These are phyloP conservation scores for Cercospora zeina DNA, from an alignment of 2,329 filamentous ascomycete species.

Conservation along the genomic window DNA sequence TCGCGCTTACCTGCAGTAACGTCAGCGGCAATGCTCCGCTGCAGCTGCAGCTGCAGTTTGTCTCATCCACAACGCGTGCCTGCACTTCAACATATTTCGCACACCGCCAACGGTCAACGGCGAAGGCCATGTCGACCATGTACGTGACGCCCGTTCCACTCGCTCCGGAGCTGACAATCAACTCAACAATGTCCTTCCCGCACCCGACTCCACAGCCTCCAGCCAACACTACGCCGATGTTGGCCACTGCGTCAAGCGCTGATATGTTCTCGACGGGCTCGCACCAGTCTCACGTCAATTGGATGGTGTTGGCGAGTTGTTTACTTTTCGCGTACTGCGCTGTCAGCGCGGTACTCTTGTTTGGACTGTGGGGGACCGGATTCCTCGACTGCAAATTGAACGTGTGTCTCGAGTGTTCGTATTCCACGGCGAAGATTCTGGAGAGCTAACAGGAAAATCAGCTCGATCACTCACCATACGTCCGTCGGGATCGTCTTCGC, in stretches of 20 bases:
- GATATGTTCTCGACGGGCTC: background rate
- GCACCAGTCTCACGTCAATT: background rate
- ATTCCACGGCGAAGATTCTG: background rate
- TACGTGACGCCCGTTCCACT: background rate
- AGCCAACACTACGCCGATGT: background rate
- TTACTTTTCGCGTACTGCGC: constrained; percentile 14
- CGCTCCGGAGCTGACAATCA: background rate
- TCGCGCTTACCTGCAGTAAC: constrained; percentile 11
- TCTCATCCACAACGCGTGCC: background rate
- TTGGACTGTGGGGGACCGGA: constrained; percentile 6
- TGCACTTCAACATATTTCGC: background rate
- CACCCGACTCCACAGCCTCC: background rate
- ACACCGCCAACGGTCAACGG: background rate
- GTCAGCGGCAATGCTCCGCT: background rate
- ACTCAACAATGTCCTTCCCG: background rate
- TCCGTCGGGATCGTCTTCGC: constrained; percentile 5
- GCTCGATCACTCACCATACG: constrained; percentile 1
- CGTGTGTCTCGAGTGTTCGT: background rate
- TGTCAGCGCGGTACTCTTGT: constrained; percentile 10
- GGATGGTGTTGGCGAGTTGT: background rate
- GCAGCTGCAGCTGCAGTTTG: constrained; percentile 1
- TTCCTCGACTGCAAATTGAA: constrained; percentile 12
- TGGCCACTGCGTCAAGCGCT: background rate
- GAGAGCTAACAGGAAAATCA: background rate
- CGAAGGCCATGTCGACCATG: background rate